Base-by-base conservation (phyloP, 768 basidiomycete species). In the Pulveroboletus frians region DNA sequence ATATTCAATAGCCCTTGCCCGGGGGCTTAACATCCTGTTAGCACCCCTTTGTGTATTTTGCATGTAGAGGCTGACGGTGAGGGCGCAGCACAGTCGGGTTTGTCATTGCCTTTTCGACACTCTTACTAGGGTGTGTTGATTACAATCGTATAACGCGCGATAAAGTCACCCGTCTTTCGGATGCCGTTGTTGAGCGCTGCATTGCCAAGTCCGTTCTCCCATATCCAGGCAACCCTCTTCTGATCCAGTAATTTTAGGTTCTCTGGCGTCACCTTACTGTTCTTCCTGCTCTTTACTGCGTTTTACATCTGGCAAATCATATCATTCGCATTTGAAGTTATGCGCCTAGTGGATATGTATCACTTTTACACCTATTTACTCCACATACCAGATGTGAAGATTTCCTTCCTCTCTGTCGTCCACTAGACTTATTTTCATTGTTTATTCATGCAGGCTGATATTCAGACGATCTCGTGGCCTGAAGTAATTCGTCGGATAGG, bases 21-120 rank as follows among this genome's bases (percentile, higher is more conserved):
- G 89, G 39, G 86, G 90, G 17, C 76, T 99, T n/a, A 97, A 99
- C 67, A 80, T 99, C 57, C 72, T 98, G 96, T 97, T 59, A 65
- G 92, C 82, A 54, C 39, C 53, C 53, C 47, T 50, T 54, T 43
- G n/a, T 56, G 36, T 55, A 46, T 60, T 56, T 43, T 51, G 14
- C 53, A 14, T 46, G 31, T 40, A 20, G 32, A 49, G 27, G 48
- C 65, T 64, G 52, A 70, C 64, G 29, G 49, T 53, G 61, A 50
- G 54, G 58, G 57, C 46, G 31, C 67, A 99, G 96, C 56, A 99
- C 95, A 54, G 84, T 96, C 20, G 94, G 93, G 39, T 99, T 98
- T 69, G 95, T 98, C 43, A 97, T 98, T 59, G 81, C 79, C n/a
- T 99, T 99, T 69, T 95, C 96, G 11, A 95, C 94, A 9, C 99